Conservation (phyloP, 192 early-diverging fungal genomes). For the Coemansia sp. region DNA sequence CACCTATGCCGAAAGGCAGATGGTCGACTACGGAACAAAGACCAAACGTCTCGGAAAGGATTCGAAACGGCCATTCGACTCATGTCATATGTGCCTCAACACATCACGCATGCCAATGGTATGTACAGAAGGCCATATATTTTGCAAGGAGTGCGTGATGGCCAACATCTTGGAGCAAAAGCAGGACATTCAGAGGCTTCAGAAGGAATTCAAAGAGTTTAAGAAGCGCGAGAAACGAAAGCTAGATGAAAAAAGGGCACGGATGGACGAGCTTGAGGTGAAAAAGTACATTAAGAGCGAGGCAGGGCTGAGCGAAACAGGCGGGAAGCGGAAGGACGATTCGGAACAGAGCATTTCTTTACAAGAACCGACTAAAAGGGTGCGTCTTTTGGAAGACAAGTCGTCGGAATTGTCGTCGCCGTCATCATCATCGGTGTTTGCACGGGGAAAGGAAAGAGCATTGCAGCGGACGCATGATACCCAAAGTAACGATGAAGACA, state of each 20-base stretch:
- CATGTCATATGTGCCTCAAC: slow-evolving; percentile 82
- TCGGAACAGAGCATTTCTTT: neutral
- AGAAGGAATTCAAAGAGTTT: slow-evolving; percentile 50
- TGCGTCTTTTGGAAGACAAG: slow-evolving; percentile 19
- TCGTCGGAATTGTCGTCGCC: neutral
- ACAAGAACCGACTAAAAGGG: slow-evolving; percentile 14
- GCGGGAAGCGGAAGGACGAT: neutral
- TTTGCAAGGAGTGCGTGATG: slow-evolving; percentile 87
- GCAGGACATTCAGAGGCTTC: slow-evolving; percentile 60
- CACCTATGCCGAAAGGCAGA: slow-evolving; percentile 84
- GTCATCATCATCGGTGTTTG: neutral
- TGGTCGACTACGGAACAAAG: slow-evolving; percentile 89
- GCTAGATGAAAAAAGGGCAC: neutral
- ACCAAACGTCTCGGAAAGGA: slow-evolving; percentile 77
- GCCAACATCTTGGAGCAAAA: slow-evolving; percentile 85
- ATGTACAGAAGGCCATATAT: slow-evolving; percentile 67
- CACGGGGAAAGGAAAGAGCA: neutral
- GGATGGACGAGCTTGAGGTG: neutral
- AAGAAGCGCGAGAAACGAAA: slow-evolving; percentile 44
- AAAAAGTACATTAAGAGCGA: slow-evolving; percentile 13
- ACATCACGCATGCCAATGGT: slow-evolving; percentile 29
- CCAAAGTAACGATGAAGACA: neutral
- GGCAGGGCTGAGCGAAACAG: slow-evolving; percentile 14
- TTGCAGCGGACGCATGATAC: neutral
- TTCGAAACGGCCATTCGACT: slow-evolving; percentile 78